Evolutionary conservation across 495 filamentous ascomycete species (phyloP).

Genomic region (Aspergillus hancockii): DNA sequence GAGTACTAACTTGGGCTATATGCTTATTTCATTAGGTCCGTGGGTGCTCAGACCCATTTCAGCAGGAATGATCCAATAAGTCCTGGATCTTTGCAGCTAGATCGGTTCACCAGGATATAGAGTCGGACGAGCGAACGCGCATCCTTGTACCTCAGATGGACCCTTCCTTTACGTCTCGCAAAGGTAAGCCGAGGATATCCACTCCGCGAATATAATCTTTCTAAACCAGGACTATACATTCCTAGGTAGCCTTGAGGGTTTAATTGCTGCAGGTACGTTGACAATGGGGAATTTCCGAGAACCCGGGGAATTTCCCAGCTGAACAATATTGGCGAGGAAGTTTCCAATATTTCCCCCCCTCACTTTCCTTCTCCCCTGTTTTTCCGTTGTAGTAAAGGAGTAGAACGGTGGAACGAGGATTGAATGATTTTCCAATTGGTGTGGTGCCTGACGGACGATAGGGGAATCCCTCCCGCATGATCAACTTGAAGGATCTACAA

Average conservation of each 20-base stretch:
- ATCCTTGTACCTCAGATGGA: background rate
- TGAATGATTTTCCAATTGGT: background rate
- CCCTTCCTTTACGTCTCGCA: background rate
- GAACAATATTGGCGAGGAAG: background rate
- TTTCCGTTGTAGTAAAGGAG: background rate
- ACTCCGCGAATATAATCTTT: background rate
- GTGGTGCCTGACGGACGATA: background rate
- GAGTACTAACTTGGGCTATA: background rate
- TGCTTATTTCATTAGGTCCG: background rate
- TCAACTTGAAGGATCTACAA: slow-evolving; percentile 6
- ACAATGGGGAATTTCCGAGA: background rate
- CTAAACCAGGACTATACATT: background rate
- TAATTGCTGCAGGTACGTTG: slow-evolving; percentile 5
- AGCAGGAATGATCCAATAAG: background rate
- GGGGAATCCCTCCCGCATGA: background rate
- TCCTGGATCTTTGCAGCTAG: background rate
- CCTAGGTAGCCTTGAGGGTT: too few relatives aligned
- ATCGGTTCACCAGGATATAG: background rate
- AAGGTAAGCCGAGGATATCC: background rate
- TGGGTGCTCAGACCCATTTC: background rate
- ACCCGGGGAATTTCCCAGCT: background rate
- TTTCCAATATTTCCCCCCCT: background rate
- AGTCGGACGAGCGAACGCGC: background rate
- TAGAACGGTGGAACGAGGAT: background rate
- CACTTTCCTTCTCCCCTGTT: background rate